Evolutionary conservation across 768 basidiomycete species (phyloP).

Genomic region (Clitopilus hobsonii): DNA sequence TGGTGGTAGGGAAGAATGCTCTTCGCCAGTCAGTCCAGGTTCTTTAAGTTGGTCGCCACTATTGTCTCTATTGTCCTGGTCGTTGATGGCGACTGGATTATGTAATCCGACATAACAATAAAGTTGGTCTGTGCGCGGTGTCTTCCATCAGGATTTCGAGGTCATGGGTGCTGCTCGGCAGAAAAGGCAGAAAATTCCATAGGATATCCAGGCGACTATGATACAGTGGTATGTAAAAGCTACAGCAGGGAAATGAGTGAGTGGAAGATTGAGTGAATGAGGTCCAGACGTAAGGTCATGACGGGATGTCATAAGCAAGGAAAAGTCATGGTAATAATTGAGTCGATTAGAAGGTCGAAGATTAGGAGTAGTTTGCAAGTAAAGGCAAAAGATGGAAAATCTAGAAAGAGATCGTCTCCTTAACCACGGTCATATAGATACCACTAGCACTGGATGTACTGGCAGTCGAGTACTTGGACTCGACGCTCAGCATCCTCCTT

Average conservation of each 20-base stretch:
- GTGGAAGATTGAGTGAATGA: neutral
- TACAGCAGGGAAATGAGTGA: neutral
- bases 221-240: neutral
- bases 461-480: neutral
- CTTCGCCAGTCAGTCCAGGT: neutral
- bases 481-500: conserved; percentile 17
- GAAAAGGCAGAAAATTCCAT: conserved; percentile 3
- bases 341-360: conserved; percentile 13
- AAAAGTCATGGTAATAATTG: neutral
- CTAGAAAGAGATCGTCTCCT: too few relatives aligned
- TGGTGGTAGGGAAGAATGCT: conserved; percentile 12
- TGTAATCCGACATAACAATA: conserved; percentile 27
- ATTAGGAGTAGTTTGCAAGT: conserved; percentile 3
- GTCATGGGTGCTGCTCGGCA: neutral
- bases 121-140: conserved; percentile 6
- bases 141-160: neutral
- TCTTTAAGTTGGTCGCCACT: conserved; percentile 19
- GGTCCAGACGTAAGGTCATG: neutral
- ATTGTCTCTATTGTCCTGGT: conserved; percentile 28
- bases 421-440: conserved; percentile 38
- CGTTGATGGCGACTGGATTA: conserved; percentile 10
- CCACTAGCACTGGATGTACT: too few relatives aligned
- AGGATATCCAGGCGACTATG: neutral
- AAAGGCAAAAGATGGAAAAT: neutral
- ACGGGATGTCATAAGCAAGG: too few relatives aligned